These are phyloP conservation scores for Saposhnikovia divaricata DNA, from an alignment of 129 eudicot genomes.

Conservation along the genomic window DNA sequence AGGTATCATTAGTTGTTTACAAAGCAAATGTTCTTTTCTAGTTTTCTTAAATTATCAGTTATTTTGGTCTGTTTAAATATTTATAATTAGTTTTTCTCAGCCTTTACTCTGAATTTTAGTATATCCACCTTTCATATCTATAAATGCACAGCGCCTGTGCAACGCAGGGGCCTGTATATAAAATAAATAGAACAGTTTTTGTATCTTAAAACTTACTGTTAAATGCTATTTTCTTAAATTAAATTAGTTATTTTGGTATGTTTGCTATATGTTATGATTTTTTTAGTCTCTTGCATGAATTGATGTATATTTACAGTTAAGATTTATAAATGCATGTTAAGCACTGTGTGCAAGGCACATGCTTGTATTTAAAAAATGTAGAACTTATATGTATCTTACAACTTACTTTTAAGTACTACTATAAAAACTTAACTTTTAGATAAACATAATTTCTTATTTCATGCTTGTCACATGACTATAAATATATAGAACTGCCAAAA, in stretches of 20 bases:
- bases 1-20: constrained; percentile 20
- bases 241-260: background rate
- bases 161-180: too few species aligned
- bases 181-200: too few species aligned
- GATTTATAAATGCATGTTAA: too few species aligned
- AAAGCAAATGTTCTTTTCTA: background rate
- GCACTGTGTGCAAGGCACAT: background rate
- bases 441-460: background rate
- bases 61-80: background rate
- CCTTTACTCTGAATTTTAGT: background rate
- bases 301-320: background rate
- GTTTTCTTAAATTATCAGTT: background rate
- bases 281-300: background rate
- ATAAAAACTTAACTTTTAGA: too few species aligned
- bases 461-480: background rate
- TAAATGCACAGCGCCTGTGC: background rate
- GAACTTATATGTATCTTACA: background rate
- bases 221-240: background rate
- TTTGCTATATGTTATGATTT: too few species aligned
- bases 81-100: background rate
- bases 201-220: too few species aligned
- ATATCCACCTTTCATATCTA: background rate
- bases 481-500: background rate
- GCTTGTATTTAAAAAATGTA: background rate
- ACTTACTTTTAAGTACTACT: background rate